A percentile compares a stretch with the other conserved stretches of the same genome.
Evolutionary conservation across 768 basidiomycete species (phyloP).

Genomic region (Rubroboletus satanas): DNA sequence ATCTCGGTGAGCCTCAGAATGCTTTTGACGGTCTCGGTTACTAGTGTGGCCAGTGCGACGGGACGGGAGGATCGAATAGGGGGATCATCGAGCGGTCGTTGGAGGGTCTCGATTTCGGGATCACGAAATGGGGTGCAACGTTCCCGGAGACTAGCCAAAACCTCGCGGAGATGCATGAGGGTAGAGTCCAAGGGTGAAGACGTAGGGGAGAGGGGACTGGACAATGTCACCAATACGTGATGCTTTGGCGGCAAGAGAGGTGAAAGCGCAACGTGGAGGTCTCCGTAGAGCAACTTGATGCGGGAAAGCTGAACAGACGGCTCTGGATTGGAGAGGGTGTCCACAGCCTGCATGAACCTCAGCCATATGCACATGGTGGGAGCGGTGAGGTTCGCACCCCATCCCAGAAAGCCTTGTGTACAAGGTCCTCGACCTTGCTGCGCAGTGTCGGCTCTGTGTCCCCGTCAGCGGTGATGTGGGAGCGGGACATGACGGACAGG

Average conservation of each 20-base stretch:
- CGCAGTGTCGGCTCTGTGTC: conserved; percentile 36
- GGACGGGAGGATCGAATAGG: conserved; percentile 21
- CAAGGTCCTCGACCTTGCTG: conserved; percentile 43
- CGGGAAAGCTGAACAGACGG: conserved; percentile 59
- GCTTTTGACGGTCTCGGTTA: conserved; percentile 45
- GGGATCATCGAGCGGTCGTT: conserved; percentile 34
- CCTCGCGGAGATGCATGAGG: conserved; percentile 50
- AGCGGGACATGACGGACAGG: conserved; percentile 52
- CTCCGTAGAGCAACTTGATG: conserved; percentile 52
- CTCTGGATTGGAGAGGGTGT: conserved; percentile 51
- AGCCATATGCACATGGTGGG: conserved; percentile 10
- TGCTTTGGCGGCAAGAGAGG: conserved; percentile 59
- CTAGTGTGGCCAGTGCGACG: conserved; percentile 40
- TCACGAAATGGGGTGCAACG: conserved; percentile 71
- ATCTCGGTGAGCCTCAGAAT: conserved; percentile 51
- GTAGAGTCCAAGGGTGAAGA: conserved; percentile 62
- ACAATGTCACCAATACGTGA: conserved; percentile 46
- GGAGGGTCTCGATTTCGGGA: conserved; percentile 44
- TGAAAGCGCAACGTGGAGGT: conserved; percentile 46
- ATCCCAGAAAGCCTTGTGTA: conserved; percentile 71
- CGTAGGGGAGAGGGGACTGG: conserved; percentile 62
- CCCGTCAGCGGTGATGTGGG: conserved; percentile 15
- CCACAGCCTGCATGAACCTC: conserved; percentile 44
- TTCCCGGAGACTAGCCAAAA: conserved; percentile 47
- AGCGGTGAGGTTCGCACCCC: conserved; percentile 44